Evolutionary conservation across 768 basidiomycete species (phyloP), one percentile per base, ranked within the genome.

Genomic region (Exidia glandulosa): DNA sequence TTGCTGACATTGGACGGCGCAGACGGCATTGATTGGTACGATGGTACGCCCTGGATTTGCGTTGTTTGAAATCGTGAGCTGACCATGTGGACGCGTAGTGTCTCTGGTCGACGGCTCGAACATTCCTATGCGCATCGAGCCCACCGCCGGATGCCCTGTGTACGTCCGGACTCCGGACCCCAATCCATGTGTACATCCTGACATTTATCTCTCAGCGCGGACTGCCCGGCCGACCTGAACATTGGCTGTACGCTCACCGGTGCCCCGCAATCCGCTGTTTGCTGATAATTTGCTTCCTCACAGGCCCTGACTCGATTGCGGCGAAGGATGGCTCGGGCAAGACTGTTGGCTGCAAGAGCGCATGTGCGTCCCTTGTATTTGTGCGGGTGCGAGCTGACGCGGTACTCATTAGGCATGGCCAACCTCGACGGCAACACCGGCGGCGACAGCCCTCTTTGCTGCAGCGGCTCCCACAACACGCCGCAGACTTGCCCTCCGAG

Each of bases 31-130:
- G 50, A 54, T 27, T 54, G 16, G 19, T 54, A 54, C 27, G 50
- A 86, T 68, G 79, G 84, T 54, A 10, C 50, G 50, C 30, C 16
- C 50, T 6, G 9, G 37, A 32, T 27, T 45, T 45, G 41, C 16
- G 16, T 14, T 19, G 16, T 6, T 45, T 45, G 41, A 6, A 13
- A 19, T 14, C 19, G 41, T 19, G 16, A 6, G 41, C 41, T 45
- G 41, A 45, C 19, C 6, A 19, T 19, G 41, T 10, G 16, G 16
- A n/a, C n/a, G 19, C n/a, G n/a, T 58, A 84, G 62, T 64, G 5
- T 61, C 62, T 14, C 47, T 63, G 3, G 62, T 64, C 32, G 63
- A 64, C 41, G 63, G 63, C 29, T 64, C 60, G 36, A 64, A 64
- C 52, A 32, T 64, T 2, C 63, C 63, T 2, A 31, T 63, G 29